Evolutionary conservation across 257 asterid species (phyloP).

Genomic region (Leonotis leonurus): DNA sequence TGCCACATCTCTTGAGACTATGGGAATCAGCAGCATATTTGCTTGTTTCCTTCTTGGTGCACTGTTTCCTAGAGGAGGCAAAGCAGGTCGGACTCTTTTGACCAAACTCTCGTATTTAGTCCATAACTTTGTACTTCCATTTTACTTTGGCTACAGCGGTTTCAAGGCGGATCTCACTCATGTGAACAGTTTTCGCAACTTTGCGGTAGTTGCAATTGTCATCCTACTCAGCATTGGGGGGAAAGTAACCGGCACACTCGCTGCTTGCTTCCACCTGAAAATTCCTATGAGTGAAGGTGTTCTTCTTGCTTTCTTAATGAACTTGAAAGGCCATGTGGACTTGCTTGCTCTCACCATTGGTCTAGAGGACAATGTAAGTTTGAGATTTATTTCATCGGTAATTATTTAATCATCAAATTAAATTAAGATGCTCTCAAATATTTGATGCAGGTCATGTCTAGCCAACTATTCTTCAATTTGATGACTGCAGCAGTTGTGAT

Average conservation of each 20-base stretch:
- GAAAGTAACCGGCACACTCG: constrained; percentile 73
- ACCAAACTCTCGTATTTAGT: constrained; percentile 71
- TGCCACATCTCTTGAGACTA: constrained; percentile 60
- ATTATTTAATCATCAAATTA: not conserved
- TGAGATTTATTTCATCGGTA: not conserved
- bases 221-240: constrained; percentile 85
- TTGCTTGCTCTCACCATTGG: constrained; percentile 61
- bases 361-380: constrained; percentile 52
- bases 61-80: constrained; percentile 90
- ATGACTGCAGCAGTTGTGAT: constrained; percentile 71
- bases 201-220: constrained; percentile 42
- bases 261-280: constrained; percentile 73
- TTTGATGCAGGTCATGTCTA: constrained; percentile 49
- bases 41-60: constrained; percentile 80
- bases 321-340: constrained; percentile 94
- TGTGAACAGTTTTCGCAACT: constrained; percentile 42
- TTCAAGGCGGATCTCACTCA: constrained; percentile 69
- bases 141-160: constrained; percentile 90
- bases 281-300: constrained; percentile 89
- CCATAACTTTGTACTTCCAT: constrained; percentile 77
- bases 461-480: constrained; percentile 55
- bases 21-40: constrained; percentile 78
- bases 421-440: constrained; percentile 12
- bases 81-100: constrained; percentile 73
- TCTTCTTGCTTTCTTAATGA: constrained; percentile 83